These are phyloP conservation scores for Clarireedia paspali DNA, from an alignment of 2,329 filamentous ascomycete genomes.

Conservation along the genomic window DNA sequence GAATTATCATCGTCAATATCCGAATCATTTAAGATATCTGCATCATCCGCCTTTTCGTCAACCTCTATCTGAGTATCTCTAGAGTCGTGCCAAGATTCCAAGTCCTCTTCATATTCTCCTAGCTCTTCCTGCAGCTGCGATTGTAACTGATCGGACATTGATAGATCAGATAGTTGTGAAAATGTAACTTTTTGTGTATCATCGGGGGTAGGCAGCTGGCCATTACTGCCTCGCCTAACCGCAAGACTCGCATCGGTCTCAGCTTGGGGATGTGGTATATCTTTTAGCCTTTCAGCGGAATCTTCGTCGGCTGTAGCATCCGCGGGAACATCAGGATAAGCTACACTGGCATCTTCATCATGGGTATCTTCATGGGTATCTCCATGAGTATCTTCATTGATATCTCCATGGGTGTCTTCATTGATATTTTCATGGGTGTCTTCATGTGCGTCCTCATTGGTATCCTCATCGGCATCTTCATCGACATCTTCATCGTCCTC, in stretches of 20 bases:
- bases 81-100: not conserved
- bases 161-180: not conserved
- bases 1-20: not conserved
- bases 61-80: not conserved
- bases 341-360: too few species aligned
- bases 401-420: not conserved
- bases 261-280: not conserved
- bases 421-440: not conserved
- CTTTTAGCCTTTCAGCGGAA: not conserved
- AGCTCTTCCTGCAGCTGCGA: conserved; percentile 4
- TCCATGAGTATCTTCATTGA: not conserved
- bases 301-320: not conserved
- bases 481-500: conserved; percentile 4
- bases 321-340: too few species aligned
- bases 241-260: not conserved
- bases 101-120: conserved; percentile 2
- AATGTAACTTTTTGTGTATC: conserved; percentile 1
- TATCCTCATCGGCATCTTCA: not conserved
- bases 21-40: not conserved
- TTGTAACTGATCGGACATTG: conserved; percentile 6
- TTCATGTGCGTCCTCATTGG: not conserved
- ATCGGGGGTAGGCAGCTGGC: conserved; percentile 3
- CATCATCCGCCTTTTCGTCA: not conserved
- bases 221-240: not conserved
- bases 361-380: not conserved